Conservation (phyloP, 306 rosid species). For the Castanopsis chinensis region DNA sequence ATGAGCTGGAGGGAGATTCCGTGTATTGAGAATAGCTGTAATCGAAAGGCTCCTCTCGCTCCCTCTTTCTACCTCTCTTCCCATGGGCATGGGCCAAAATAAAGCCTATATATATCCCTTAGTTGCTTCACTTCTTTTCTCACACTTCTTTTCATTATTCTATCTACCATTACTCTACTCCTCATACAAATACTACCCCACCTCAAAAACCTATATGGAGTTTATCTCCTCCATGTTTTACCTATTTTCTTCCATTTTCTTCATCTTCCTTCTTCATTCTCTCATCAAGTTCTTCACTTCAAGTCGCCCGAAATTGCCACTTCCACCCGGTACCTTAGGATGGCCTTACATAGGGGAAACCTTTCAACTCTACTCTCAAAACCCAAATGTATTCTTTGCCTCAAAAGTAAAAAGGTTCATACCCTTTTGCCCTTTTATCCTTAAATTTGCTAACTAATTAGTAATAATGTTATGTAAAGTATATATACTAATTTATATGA, state of each 20-base stretch:
- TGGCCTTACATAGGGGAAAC: slow-evolving; percentile 91
- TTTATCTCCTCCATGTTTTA: slow-evolving; percentile 9
- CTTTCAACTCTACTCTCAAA: slow-evolving; percentile 90
- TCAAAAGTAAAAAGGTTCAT: slow-evolving; percentile 56
- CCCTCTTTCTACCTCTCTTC: slow-evolving; percentile 21
- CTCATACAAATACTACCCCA: not conserved
- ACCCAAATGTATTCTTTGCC: slow-evolving; percentile 91
- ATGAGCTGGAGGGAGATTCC: slow-evolving; percentile 79
- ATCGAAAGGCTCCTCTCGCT: slow-evolving; percentile 25
- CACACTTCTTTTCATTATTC: not conserved
- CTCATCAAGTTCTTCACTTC: slow-evolving; percentile 35
- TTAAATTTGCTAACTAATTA: not conserved
- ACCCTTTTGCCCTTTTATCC: not conserved
- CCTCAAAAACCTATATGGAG: slow-evolving; percentile 29
- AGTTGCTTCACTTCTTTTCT: slow-evolving; percentile 25
- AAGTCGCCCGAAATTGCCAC: slow-evolving; percentile 37
- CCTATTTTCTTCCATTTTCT: slow-evolving; percentile 22
- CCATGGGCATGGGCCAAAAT: not conserved
- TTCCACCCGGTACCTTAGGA: slow-evolving; percentile 88
- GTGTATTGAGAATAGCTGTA: slow-evolving; percentile 62
- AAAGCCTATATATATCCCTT: slow-evolving; percentile 7
- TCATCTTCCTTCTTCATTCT: slow-evolving; percentile 26
- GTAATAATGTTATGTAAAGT: too few relatives aligned
- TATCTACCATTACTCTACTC: slow-evolving; percentile 19
- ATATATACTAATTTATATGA: too few relatives aligned